These are phyloP conservation scores for Flaveria bidentis DNA, from an alignment of 129 eudicot species.

Conservation along the genomic window DNA sequence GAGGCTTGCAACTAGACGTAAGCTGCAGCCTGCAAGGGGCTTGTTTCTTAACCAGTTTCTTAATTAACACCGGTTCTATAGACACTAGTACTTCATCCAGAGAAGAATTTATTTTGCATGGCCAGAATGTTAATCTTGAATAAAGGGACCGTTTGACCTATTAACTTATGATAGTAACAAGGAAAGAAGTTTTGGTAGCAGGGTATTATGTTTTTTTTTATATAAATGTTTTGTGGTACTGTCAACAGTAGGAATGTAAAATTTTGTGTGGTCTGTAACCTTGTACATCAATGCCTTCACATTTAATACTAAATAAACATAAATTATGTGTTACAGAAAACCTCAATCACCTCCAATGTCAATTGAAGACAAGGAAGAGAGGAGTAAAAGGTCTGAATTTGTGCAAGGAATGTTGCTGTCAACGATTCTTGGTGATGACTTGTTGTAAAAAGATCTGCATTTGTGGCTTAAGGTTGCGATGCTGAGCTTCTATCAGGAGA, in stretches of 20 bases:
- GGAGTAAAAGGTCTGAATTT: slow-evolving; percentile 67
- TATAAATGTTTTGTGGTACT: background rate
- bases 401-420: slow-evolving; percentile 78
- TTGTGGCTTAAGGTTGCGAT: background rate
- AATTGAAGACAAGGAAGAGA: slow-evolving; percentile 77
- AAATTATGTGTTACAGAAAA: slow-evolving; percentile 43
- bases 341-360: slow-evolving; percentile 62
- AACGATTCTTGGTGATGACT: slow-evolving; percentile 61
- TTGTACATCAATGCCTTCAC: background rate
- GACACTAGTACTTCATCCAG: background rate
- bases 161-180: background rate
- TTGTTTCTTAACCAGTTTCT: too few species aligned
- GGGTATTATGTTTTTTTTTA: background rate
- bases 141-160: background rate
- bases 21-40: background rate
- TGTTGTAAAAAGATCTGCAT: slow-evolving; percentile 27
- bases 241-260: background rate
- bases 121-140: background rate
- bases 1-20: background rate
- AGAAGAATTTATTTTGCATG: background rate
- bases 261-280: background rate
- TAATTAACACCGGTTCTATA: background rate
- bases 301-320: background rate
- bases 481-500: background rate
- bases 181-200: background rate